Evolutionary conservation across 73 alveolate species (phyloP).

Genomic region (Tetrahymena thermophila): DNA sequence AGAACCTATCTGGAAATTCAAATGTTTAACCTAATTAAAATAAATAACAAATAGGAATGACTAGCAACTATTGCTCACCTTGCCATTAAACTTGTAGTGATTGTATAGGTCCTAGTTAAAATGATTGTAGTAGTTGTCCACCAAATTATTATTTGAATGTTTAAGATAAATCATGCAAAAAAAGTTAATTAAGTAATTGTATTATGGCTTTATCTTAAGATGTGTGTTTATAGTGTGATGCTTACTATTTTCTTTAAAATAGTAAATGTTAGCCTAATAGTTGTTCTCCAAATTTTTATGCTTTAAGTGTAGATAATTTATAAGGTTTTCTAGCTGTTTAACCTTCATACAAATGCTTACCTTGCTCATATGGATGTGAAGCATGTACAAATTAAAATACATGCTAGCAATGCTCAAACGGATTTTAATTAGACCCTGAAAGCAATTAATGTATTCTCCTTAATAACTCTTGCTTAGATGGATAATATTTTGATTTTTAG

Average conservation of each 20-base stretch:
- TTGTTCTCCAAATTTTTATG: neutral
- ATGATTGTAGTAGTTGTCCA: neutral
- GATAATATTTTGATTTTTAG: neutral
- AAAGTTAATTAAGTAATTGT: neutral
- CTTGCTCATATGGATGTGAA: neutral
- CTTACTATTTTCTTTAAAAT: neutral
- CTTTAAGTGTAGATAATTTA: neutral
- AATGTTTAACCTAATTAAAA: neutral
- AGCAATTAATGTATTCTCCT: neutral
- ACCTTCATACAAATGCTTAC: neutral
- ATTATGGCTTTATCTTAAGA: neutral
- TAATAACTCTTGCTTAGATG: neutral
- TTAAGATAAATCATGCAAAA: neutral
- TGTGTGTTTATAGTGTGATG: neutral
- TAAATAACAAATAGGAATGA: neutral
- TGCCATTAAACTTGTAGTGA: neutral
- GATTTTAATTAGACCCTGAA: neutral
- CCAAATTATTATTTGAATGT: neutral
- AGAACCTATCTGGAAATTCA: neutral
- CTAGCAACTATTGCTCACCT: neutral
- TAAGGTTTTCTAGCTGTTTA: neutral
- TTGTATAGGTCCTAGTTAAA: neutral
- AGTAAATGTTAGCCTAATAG: neutral
- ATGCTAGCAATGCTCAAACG: neutral
- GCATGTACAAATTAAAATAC: neutral